These are phyloP conservation scores for Populus tomentosa DNA, from an alignment of 441 rosid species.

Conservation along the genomic window DNA sequence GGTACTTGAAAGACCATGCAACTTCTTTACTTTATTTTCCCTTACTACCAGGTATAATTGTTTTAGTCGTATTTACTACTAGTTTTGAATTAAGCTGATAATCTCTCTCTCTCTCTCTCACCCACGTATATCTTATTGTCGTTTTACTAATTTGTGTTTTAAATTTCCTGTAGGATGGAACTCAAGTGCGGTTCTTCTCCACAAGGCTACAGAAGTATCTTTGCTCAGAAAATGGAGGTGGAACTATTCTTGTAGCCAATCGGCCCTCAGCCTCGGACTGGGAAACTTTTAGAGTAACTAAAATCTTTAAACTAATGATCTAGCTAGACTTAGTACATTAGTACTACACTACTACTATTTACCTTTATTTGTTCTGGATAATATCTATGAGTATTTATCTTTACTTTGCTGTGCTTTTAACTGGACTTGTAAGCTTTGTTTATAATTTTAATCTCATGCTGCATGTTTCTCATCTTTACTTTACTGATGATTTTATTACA, in stretches of 20 bases:
- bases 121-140: not conserved
- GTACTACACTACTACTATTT: not conserved
- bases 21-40: too few relatives aligned
- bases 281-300: constrained; percentile 38
- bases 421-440: not conserved
- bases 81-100: too few relatives aligned
- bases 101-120: too few relatives aligned
- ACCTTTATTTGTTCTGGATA: not conserved
- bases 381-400: too few relatives aligned
- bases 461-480: not conserved
- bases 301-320: not conserved
- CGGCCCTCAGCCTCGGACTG: constrained; percentile 19
- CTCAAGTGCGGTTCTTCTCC: not conserved
- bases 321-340: not conserved
- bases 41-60: too few relatives aligned
- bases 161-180: not conserved
- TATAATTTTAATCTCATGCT: too few relatives aligned
- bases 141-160: not conserved
- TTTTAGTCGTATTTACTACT: too few relatives aligned
- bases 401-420: not conserved
- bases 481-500: not conserved
- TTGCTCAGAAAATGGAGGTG: not conserved
- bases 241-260: constrained; percentile 26
- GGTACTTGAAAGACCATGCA: too few relatives aligned
- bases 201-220: not conserved